Evolutionary conservation across 305 asterid genomes (phyloP).

Genomic region (Solanum hybrid): DNA sequence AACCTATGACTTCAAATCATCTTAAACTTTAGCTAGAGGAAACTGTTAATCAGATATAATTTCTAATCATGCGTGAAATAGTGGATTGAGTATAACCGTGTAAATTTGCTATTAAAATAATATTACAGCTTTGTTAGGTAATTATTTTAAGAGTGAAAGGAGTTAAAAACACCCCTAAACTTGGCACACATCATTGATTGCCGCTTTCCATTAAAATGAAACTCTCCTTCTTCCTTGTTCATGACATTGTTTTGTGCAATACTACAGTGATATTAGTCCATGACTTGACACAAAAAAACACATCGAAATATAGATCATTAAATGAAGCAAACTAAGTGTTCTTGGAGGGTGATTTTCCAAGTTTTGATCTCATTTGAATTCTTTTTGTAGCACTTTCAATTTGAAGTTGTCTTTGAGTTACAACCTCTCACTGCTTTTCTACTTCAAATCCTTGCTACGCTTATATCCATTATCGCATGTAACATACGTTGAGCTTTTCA

Average conservation of each 20-base stretch:
- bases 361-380: background rate
- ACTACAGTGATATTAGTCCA: background rate
- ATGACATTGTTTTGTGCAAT: background rate
- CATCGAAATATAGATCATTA: background rate
- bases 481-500: background rate
- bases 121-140: background rate
- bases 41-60: background rate
- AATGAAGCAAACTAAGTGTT: background rate
- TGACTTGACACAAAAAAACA: background rate
- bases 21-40: constrained; percentile 7
- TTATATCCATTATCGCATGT: background rate
- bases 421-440: background rate
- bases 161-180: background rate
- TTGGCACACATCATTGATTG: background rate
- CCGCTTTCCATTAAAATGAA: background rate
- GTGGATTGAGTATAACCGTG: background rate
- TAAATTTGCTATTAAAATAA: background rate
- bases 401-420: background rate
- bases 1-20: constrained; percentile 31
- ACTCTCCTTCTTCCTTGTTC: background rate
- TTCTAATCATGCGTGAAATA: background rate
- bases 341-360: background rate
- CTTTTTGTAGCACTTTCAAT: background rate
- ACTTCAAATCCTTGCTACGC: background rate
- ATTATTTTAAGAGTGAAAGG: background rate